These are phyloP conservation scores for Fomitopsis betulina DNA, from an alignment of 1,284 basidiomycete species.

Conservation along the genomic window DNA sequence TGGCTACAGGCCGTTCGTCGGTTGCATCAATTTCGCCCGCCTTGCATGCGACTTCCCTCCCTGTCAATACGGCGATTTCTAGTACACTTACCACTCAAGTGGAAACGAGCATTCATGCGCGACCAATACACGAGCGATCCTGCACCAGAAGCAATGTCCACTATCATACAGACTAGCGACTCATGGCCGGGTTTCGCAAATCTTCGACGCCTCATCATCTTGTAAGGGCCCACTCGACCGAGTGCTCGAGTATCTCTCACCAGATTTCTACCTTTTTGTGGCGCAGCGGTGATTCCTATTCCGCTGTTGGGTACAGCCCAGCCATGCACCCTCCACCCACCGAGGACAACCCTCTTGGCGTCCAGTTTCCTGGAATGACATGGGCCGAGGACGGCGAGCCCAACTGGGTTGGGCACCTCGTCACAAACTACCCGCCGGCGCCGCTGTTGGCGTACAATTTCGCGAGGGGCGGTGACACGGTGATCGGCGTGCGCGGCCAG, in stretches of 20 bases:
- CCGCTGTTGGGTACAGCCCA: constrained; percentile 32
- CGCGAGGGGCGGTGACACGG: constrained; percentile 41
- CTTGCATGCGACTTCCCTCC: no score
- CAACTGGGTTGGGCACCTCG: constrained; percentile 53
- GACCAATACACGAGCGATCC: background rate
- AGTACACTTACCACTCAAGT: no score
- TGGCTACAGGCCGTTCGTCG: no score
- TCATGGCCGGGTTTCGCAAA: background rate
- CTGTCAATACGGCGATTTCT: no score
- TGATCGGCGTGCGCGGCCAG: constrained; percentile 36
- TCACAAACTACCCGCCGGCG: constrained; percentile 36
- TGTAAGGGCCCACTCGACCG: background rate
- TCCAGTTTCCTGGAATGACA: constrained; percentile 39
- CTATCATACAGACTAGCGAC: background rate
- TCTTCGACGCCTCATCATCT: background rate
- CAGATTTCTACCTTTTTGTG: constrained; percentile 1
- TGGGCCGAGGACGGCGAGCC: constrained; percentile 38
- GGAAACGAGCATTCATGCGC: no score
- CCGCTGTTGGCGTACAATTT: constrained; percentile 47
- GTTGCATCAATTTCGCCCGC: no score
- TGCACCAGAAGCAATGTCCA: background rate
- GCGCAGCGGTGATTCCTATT: constrained; percentile 35
- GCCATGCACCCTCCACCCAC: constrained; percentile 24
- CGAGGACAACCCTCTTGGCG: constrained; percentile 40
- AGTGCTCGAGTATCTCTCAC: background rate